Conservation (phyloP, 257 asterid genomes). For the Nicotiana benthamiana region DNA sequence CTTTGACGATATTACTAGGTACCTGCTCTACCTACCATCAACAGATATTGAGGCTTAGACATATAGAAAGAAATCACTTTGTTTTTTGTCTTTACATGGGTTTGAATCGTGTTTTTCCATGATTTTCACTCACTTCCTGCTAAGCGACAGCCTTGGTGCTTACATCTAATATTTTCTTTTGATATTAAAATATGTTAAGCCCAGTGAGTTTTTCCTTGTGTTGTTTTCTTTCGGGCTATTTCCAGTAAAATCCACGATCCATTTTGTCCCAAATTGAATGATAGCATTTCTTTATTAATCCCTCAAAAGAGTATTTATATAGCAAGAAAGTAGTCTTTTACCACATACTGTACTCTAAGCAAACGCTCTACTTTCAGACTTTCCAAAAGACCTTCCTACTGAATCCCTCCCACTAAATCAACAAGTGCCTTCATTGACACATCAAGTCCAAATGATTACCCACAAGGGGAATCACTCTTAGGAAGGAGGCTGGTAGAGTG, state of each 20-base stretch:
- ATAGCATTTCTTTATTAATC: background rate
- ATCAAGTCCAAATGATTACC: background rate
- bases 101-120: background rate
- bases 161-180: background rate
- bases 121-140: background rate
- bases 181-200: background rate
- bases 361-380: background rate
- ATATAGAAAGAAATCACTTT: background rate
- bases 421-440: background rate
- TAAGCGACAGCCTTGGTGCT: background rate
- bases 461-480: background rate
- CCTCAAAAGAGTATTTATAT: background rate
- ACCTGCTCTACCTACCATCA: background rate
- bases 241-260: background rate
- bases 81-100: background rate
- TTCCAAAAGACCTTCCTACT: background rate
- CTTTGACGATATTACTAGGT: background rate
- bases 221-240: background rate
- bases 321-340: background rate
- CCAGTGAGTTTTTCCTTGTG: background rate
- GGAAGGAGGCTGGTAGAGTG: background rate
- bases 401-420: background rate
- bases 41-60: background rate
- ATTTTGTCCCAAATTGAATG: background rate
- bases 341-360: background rate